Base-by-base conservation (phyloP, 306 rosid genomes). In the Malus sieversii region DNA sequence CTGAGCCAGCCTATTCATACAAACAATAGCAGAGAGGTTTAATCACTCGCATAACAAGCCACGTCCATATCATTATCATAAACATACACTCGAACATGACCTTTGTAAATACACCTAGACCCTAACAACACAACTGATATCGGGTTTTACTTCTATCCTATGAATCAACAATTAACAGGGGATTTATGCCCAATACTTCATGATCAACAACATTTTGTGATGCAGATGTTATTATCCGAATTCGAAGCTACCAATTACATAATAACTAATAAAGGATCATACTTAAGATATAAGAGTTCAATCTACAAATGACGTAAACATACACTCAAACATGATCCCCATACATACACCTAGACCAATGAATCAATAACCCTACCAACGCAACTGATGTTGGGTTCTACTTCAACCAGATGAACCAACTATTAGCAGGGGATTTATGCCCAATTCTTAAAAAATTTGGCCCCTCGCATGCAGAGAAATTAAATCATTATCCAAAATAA, bases 1-100 rank as follows among this genome's bases (percentile, higher is more conserved):
- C 97, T 1, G 97, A 84, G 82, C 99, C 97, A 82, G 88, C 91
- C 97, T 95, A 82, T 63, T 74, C 9, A 77, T 52, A 42, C 52
- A 27, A 53, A 46, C 71, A 69, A 46, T 64, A 77, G 13, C 14
- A 30, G 44, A 87, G 59, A 70, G 64, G 32, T 29, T 51, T 52
- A 68, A 58, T 38, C 33, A 78, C 29, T 44, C 48, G 33, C 45
- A 68, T 16, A 42, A 79, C 71, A 60, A 59, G 16, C 29, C 8
- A 45, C 38, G 0, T 44, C 57, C 12, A 14, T 19, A 40, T 29
- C n/a, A 46, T 8, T 5, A 33, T 30, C n/a, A 44, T 57, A 55
- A 30, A 44, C 19, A 22, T 12, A 23, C 16, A 35, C 45, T 72
- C 58, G 51, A 60, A 51, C 42, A 13, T n/a, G 25, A 66, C 23